These are phyloP conservation scores for Apophysomyces sp. DNA, from an alignment of 371 early-diverging fungal genomes.

Conservation along the genomic window DNA sequence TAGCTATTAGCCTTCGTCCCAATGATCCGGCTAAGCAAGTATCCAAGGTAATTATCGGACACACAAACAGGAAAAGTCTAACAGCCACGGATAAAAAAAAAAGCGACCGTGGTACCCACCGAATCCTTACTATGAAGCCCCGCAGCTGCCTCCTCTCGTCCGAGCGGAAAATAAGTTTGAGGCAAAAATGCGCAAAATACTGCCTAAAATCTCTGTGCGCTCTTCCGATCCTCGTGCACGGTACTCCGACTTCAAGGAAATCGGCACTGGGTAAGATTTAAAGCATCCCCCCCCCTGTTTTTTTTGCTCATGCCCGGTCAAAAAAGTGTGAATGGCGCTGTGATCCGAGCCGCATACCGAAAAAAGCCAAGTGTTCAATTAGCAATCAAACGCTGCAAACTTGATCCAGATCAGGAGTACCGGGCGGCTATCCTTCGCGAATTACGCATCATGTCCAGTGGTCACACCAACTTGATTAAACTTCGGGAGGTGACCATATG, in stretches of 20 bases:
- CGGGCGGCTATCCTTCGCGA: conserved; percentile 46
- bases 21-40: conserved; percentile 41
- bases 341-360: conserved; percentile 34
- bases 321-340: conserved; percentile 46
- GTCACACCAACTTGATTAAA: conserved; percentile 41
- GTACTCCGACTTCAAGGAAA: conserved; percentile 37
- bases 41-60: conserved; percentile 30
- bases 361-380: conserved; percentile 28
- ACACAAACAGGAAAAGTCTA: background rate
- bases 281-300: background rate
- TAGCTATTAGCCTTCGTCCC: conserved; percentile 35
- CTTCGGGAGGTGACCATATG: conserved; percentile 41
- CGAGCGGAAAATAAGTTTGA: conserved; percentile 29
- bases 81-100: background rate
- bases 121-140: conserved; percentile 27
- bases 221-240: conserved; percentile 35
- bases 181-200: conserved; percentile 23
- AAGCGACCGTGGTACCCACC: conserved; percentile 40
- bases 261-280: conserved; percentile 39
- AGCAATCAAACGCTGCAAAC: conserved; percentile 47
- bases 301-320: background rate
- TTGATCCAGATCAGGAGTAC: conserved; percentile 46
- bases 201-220: conserved; percentile 32
- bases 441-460: conserved; percentile 45
- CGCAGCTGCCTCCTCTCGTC: conserved; percentile 24